Conservation (phyloP, 2,329 filamentous ascomycete genomes). For the Dactylellina haptotyla region DNA sequence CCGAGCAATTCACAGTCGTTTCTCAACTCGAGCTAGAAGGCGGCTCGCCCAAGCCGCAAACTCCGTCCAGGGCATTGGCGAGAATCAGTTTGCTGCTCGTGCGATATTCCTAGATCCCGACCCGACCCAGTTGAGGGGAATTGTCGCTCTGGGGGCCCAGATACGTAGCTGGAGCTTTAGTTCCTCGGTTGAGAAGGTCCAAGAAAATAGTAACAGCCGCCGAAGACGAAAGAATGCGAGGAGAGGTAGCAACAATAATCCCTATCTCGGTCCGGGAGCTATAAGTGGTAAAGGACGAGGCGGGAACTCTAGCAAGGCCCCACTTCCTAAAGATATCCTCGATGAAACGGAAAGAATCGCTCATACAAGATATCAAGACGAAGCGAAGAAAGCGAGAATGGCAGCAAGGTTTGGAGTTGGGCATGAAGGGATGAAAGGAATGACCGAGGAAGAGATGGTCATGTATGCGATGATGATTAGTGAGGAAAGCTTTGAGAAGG, state of each 20-base stretch:
- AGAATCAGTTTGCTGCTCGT: constrained; percentile 82
- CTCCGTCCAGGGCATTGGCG: constrained; percentile 72
- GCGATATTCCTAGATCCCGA: constrained; percentile 89
- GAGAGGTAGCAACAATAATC: constrained; percentile 57
- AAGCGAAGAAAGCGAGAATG: constrained; percentile 76
- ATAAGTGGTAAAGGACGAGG: constrained; percentile 64
- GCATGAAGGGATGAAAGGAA: constrained; percentile 66
- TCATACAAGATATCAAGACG: constrained; percentile 58
- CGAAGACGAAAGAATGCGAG: constrained; percentile 68
- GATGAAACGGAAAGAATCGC: constrained; percentile 81
- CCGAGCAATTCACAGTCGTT: constrained; percentile 85
- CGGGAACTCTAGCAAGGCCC: constrained; percentile 73
- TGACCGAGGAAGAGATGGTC: constrained; percentile 74
- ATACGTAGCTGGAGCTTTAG: constrained; percentile 95
- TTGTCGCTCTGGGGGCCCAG: constrained; percentile 86
- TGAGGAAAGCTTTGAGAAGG: constrained; percentile 69
- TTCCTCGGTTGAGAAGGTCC: constrained; percentile 77
- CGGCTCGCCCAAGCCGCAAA: constrained; percentile 69
- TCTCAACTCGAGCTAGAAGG: constrained; percentile 82
- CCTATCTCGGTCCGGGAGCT: neutral
- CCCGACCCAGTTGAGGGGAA: constrained; percentile 82
- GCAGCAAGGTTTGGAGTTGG: constrained; percentile 86
- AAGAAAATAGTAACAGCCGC: constrained; percentile 66
- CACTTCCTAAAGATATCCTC: constrained; percentile 80
- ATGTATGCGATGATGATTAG: constrained; percentile 74